Conservation (phyloP, 257 asterid genomes). For the Datura wrightii region DNA sequence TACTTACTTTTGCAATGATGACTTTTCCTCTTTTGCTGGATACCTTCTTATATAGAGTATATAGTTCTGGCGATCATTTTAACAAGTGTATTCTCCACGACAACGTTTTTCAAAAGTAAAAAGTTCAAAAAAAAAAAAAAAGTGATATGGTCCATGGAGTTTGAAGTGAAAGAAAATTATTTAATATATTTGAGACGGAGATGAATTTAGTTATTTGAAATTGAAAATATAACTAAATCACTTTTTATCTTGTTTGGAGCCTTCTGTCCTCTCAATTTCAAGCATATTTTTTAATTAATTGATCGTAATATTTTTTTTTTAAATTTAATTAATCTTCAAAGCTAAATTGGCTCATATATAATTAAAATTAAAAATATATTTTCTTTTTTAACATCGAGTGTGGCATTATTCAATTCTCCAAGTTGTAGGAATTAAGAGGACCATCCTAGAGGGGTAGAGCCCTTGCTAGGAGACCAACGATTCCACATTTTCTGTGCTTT, state of each 20-base stretch:
- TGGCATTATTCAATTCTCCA: neutral
- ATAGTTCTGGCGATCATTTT: slow-evolving; percentile 16
- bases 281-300: too few relatives aligned
- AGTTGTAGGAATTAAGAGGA: neutral
- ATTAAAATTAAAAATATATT: too few relatives aligned
- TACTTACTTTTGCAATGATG: neutral
- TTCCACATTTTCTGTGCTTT: neutral
- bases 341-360: neutral
- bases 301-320: too few relatives aligned
- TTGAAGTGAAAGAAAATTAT: neutral
- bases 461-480: neutral
- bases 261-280: too few relatives aligned
- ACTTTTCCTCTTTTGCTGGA: neutral
- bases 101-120: neutral
- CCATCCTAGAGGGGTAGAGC: slow-evolving; percentile 6
- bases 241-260: too few relatives aligned
- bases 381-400: neutral
- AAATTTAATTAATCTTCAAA: neutral
- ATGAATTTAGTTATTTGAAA: neutral
- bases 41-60: neutral
- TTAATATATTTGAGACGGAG: neutral
- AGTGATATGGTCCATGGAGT: neutral
- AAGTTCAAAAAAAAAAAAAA: neutral
- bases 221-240: neutral
- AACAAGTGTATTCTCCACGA: slow-evolving; percentile 10